Evolutionary conservation across 192 early-diverging fungal species (phyloP), one percentile per base, ranked within the genome.

Genomic region (Dissophora globulifera): DNA sequence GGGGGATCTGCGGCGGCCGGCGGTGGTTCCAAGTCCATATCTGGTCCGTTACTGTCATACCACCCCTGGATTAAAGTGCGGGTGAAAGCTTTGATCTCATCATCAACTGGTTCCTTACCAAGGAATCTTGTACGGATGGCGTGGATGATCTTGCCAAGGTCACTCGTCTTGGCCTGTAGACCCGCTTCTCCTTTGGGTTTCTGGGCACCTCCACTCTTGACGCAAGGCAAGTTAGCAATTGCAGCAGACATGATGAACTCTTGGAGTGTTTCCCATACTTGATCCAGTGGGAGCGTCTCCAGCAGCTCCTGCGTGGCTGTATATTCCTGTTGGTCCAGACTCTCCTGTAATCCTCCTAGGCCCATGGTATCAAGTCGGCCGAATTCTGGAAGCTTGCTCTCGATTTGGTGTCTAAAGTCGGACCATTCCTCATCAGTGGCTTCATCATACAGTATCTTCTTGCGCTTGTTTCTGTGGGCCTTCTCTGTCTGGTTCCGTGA

Each of bases 91-190:
- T 57, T 38, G 20, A 27, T 0, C 3, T 2, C 23, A 4, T 9
- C 25, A 8, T 42, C 25, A 4, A 11, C 5, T 9, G 2, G 9
- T 3, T 42, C 23, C 13, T 22, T 19, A 1, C 45, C 38, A 1
- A 57, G 23, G 58, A 60, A 60, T 10, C 15, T 3, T 12, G 9
- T 26, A 2, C 48, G 47, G 22, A 40, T 22, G 12, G 48, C 16
- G 1, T 20, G 33, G n/a, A 62, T 50, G 32, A 50, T 40, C 7
- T 32, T 3, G 3, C 59, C 59, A 12, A 62, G 11, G 23, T 62
- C 59, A 40, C 33, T 26, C 8, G 33, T 62, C 23, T 50, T 50
- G 17, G 31, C 33, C n/a, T 16, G 48, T 1, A 62, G 59, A 13
- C 33, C 13, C 12, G 20, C 47, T 50, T 50, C 59, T 0, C 48